Evolutionary conservation across 2,329 filamentous ascomycete species (phyloP).

Genomic region (Aspergillus floridensis): DNA sequence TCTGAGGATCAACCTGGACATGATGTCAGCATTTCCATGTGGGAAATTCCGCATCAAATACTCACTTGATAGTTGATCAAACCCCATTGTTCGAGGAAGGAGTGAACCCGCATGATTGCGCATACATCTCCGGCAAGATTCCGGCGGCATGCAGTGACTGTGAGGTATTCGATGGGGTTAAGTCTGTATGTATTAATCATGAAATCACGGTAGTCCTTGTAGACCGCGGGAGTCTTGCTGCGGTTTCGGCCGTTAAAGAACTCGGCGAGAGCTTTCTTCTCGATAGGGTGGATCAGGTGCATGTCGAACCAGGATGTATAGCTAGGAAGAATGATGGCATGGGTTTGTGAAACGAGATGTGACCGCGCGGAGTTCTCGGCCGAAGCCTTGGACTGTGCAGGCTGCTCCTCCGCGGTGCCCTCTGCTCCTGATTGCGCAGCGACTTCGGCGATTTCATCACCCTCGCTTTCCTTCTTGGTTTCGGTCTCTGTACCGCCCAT

Average conservation of each 20-base stretch:
- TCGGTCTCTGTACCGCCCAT: slow-evolving; percentile 65
- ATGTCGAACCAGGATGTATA: slow-evolving; percentile 99
- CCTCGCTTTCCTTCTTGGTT: slow-evolving; percentile 46
- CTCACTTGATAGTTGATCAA: slow-evolving; percentile 96
- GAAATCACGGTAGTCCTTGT: slow-evolving; percentile 98
- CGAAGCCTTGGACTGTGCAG: slow-evolving; percentile 71
- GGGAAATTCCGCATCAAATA: background rate
- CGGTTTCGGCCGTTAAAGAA: slow-evolving; percentile 98
- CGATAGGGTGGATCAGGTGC: slow-evolving; percentile 84
- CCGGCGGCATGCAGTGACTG: slow-evolving; percentile 89
- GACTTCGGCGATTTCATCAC: slow-evolving; percentile 47
- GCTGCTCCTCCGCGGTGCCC: slow-evolving; percentile 52
- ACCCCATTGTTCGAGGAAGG: slow-evolving; percentile 97
- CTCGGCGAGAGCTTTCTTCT: slow-evolving; percentile 91
- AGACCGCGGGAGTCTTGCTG: slow-evolving; percentile 94
- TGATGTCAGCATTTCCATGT: slow-evolving; percentile 11
- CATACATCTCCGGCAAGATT: slow-evolving; percentile 97
- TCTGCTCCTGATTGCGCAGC: slow-evolving; percentile 47
- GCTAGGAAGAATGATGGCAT: slow-evolving; percentile 92
- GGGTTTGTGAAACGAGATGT: slow-evolving; percentile 88
- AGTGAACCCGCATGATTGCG: slow-evolving; percentile 97
- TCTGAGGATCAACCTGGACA: slow-evolving; percentile 85
- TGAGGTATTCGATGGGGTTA: slow-evolving; percentile 93
- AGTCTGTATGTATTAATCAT: slow-evolving; percentile 99
- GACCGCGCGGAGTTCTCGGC: slow-evolving; percentile 84